Evolutionary conservation across 441 rosid genomes (phyloP).

Genomic region (Adansonia madagascariensis): DNA sequence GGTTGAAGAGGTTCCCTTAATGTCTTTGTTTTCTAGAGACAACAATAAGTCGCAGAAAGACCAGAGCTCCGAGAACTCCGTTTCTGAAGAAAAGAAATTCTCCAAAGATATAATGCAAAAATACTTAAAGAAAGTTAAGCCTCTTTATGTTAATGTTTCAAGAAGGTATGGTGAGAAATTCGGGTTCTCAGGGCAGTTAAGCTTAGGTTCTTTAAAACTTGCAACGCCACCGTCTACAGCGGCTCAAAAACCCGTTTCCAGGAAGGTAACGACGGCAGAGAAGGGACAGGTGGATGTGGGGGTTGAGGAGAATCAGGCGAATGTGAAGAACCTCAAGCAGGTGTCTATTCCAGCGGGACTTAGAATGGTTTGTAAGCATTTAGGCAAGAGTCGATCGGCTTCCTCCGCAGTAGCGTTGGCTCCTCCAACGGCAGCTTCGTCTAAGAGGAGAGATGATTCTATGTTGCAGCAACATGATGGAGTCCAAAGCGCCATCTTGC

Average conservation of each 20-base stretch:
- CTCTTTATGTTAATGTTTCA: conserved; percentile 78
- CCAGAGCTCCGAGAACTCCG: conserved; percentile 38
- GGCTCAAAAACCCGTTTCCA: conserved; percentile 32
- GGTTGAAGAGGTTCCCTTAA: conserved; percentile 69
- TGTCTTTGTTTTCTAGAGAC: conserved; percentile 70
- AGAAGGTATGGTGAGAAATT: conserved; percentile 67
- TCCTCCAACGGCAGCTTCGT: conserved; percentile 33
- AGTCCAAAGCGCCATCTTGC: conserved; percentile 89
- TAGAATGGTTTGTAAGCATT: conserved; percentile 68
- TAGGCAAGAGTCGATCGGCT: conserved; percentile 86
- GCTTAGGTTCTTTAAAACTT: conserved; percentile 29
- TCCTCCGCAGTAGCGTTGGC: conserved; percentile 53
- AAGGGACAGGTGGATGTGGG: conserved; percentile 34
- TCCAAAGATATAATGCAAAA: conserved; percentile 70
- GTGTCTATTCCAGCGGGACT: conserved; percentile 65
- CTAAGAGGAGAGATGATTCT: conserved; percentile 84
- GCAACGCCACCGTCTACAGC: conserved; percentile 22
- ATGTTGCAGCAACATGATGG: conserved; percentile 87
- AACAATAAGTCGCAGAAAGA: conserved; percentile 49
- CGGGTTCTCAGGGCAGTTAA: conserved; percentile 58
- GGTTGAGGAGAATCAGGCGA: conserved; percentile 30
- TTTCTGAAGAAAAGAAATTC: conserved; percentile 61
- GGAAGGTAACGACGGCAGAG: conserved; percentile 29
- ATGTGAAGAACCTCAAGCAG: conserved; percentile 43
- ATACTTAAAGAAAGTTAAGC: conserved; percentile 83